These are phyloP conservation scores for Alternaria brassicae DNA, from an alignment of 2,329 filamentous ascomycete species.

Conservation along the genomic window DNA sequence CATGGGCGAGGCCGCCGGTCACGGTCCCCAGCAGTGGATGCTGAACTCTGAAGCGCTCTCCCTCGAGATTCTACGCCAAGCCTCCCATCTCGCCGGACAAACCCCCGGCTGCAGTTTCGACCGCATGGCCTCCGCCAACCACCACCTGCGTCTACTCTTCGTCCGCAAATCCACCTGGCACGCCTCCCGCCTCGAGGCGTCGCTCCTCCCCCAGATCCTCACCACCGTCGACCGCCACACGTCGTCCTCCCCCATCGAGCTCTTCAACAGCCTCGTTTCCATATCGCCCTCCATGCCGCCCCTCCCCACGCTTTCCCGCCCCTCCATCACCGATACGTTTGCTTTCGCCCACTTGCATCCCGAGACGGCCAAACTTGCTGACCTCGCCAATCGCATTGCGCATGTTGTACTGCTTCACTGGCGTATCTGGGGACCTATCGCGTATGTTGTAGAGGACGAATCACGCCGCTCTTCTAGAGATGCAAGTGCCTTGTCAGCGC, in stretches of 20 bases:
- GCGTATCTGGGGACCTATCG: conserved; percentile 82
- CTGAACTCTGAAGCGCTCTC: conserved; percentile 54
- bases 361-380: conserved; percentile 56
- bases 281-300: conserved; percentile 20
- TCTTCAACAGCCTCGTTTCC: conserved; percentile 54
- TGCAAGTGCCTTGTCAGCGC: neutral
- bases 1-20: conserved; percentile 39
- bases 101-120: conserved; percentile 40
- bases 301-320: conserved; percentile 19
- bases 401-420: conserved; percentile 88
- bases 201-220: conserved; percentile 38
- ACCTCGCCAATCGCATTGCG: conserved; percentile 78
- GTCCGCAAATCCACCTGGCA: conserved; percentile 42
- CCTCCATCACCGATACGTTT: conserved; percentile 35
- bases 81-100: conserved; percentile 45
- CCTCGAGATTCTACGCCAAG: conserved; percentile 55
- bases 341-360: conserved; percentile 18
- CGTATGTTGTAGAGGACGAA: conserved; percentile 61
- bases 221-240: conserved; percentile 40
- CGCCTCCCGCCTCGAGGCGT: conserved; percentile 37
- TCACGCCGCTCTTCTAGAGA: neutral
- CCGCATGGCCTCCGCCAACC: conserved; percentile 47
- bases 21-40: conserved; percentile 48
- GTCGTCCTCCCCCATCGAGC: conserved; percentile 50
- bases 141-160: conserved; percentile 45